phyloP scores from a whole-genome alignment of 2,329 filamentous ascomycete species.

The Paraphaeosphaeria sporulosa region DNA sequence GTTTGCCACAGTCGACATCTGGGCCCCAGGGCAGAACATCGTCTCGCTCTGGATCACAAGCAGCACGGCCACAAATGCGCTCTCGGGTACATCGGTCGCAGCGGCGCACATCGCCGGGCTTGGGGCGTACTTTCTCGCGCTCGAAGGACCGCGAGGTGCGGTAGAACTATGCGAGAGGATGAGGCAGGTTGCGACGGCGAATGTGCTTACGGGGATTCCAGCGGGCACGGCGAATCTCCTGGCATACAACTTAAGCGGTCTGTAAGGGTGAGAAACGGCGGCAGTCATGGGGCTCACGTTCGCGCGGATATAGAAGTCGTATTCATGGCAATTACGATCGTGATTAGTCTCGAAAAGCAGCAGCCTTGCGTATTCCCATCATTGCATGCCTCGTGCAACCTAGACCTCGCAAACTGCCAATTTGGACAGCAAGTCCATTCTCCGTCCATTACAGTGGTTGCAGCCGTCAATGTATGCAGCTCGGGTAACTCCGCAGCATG shows the following conservation, averaged over 20 bases:
- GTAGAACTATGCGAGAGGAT: conserved; percentile 21
- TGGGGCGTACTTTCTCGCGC: conserved; percentile 27
- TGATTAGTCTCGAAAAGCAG: too few species aligned
- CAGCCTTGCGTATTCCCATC: too few species aligned
- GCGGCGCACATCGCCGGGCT: conserved; percentile 34
- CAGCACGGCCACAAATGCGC: conserved; percentile 23
- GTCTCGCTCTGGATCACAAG: conserved; percentile 52
- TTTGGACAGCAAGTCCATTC: too few species aligned
- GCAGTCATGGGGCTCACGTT: background rate
- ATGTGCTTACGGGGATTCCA: conserved; percentile 20
- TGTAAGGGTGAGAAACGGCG: background rate
- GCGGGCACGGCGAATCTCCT: conserved; percentile 23
- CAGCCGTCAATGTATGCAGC: too few species aligned
- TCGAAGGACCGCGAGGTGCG: conserved; percentile 28
- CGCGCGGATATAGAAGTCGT: too few species aligned
- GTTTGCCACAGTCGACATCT: conserved; percentile 40
- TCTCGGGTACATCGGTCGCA: conserved; percentile 30
- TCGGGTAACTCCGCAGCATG: too few species aligned
- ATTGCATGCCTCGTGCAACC: too few species aligned
- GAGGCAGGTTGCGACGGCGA: conserved; percentile 19
- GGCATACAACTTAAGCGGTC: conserved; percentile 24
- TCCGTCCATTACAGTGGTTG: too few species aligned
- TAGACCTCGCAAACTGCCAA: too few species aligned
- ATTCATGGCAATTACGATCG: too few species aligned
- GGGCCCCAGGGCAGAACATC: conserved; percentile 42